Conservation (phyloP, 2,329 filamentous ascomycete genomes). For the Penicillium capsulatum region DNA sequence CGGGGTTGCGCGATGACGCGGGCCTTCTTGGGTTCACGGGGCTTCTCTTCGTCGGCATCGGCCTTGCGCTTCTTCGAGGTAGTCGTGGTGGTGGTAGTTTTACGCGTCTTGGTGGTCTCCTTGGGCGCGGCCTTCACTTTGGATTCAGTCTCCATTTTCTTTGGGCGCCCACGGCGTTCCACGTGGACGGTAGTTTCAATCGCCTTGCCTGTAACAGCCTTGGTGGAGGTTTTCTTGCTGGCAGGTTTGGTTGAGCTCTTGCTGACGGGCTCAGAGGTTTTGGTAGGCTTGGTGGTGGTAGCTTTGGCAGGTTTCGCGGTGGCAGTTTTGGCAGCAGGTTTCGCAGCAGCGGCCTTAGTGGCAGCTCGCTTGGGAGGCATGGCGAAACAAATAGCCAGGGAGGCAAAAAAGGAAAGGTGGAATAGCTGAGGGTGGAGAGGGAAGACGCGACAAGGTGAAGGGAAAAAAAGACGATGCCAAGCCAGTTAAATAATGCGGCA, state of each 20-base stretch:
- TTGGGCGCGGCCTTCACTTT: slow-evolving; percentile 14
- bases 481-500: slow-evolving; percentile 21
- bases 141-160: slow-evolving; percentile 15
- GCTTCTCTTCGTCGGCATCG: slow-evolving; percentile 26
- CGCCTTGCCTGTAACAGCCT: slow-evolving; percentile 24
- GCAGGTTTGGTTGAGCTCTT: slow-evolving; percentile 25
- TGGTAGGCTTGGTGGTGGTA: too few relatives aligned
- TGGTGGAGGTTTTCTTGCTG: slow-evolving; percentile 23
- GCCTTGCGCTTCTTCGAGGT: slow-evolving; percentile 36
- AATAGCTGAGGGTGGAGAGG: slow-evolving; percentile 4
- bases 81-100: slow-evolving; percentile 14
- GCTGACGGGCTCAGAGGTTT: slow-evolving; percentile 9
- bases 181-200: slow-evolving; percentile 9
- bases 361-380: slow-evolving; percentile 32
- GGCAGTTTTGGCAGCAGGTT: slow-evolving; percentile 8
- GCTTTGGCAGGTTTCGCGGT: too few relatives aligned
- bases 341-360: slow-evolving; percentile 13
- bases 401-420: slow-evolving; percentile 3
- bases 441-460: slow-evolving; percentile 8
- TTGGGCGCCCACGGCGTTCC: slow-evolving; percentile 12
- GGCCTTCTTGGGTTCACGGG: slow-evolving; percentile 31
- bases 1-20: slow-evolving; percentile 23
- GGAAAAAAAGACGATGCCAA: slow-evolving; percentile 13
- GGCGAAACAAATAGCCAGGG: slow-evolving; percentile 5
- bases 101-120: slow-evolving; percentile 13